Percentiles rank a stretch among this genome's conserved stretches.
phyloP scores from a whole-genome alignment of 306 rosid species.

The Herpetospermum pedunculosum region DNA sequence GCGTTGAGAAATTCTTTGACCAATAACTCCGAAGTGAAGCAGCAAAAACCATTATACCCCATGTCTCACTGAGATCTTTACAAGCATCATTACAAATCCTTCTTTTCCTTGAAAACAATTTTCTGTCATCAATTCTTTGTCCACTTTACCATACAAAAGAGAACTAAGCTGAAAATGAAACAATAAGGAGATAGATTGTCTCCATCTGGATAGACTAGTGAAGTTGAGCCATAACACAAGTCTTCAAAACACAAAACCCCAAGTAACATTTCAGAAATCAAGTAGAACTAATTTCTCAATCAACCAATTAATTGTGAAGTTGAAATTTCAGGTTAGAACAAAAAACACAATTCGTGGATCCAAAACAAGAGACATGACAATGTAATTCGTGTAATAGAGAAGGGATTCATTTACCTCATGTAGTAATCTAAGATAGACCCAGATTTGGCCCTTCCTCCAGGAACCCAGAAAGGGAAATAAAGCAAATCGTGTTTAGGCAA shows the following conservation, averaged over 20 bases:
- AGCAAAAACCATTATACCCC: background rate
- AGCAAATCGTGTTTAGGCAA: conserved; percentile 28
- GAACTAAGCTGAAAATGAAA: background rate
- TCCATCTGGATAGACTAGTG: background rate
- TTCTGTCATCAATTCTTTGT: background rate
- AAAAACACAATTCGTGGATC: conserved; percentile 47
- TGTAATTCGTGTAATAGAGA: conserved; percentile 16
- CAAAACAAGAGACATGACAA: conserved; percentile 19
- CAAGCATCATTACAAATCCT: background rate
- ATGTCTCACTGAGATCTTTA: background rate
- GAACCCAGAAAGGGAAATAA: conserved; percentile 40
- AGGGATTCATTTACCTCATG: conserved; percentile 64
- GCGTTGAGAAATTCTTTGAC: background rate
- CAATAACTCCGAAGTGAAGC: background rate
- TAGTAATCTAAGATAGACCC: conserved; percentile 36
- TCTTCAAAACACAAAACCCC: conserved; percentile 5
- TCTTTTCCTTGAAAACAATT: background rate
- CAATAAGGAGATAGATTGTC: background rate
- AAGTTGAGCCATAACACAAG: background rate
- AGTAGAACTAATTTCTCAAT: conserved; percentile 15
- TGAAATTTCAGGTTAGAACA: conserved; percentile 17
- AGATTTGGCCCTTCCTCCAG: conserved; percentile 43
- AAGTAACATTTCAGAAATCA: background rate
- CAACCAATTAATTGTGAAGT: conserved; percentile 18
- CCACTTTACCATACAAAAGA: background rate